Evolutionary conservation across 192 early-diverging fungal species (phyloP), one percentile per base, ranked within the genome.

Genomic region (Coemansia sp.): DNA sequence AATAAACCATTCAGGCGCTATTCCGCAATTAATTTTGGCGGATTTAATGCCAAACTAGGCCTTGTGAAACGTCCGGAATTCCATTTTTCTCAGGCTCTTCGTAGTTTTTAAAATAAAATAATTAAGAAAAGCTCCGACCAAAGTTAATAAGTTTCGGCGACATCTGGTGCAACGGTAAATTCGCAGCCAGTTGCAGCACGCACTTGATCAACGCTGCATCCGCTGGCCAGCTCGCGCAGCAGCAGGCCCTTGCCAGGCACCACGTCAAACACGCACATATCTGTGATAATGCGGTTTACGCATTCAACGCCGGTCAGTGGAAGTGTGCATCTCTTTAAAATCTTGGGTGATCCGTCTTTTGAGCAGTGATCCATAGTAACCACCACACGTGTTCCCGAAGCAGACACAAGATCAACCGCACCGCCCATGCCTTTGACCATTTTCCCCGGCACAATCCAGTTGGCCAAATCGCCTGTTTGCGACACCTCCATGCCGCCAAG

Each of bases 341-440:
- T 91, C 84, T 91, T 91, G 55, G 83, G 85, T 63, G 82, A 80
- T 19, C 88, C 88, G 22, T 83, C 82, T 66, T 88, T 83, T 11
- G 82, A 75, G 49, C 78, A 80, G 53, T 84, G 84, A 21, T 84
- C 85, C 82, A 85, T 86, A 3, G 88, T 90, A 5, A 92, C 88
- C 23, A 90, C 88, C 6, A 92, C 90, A 43, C 82, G 83, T 21
- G 88, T 88, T 48, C 72, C 66, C 1, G 79, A 76, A 12, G 83
- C 85, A 25, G 88, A 84, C 5, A 92, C 88, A n/a, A 92, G 65
- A 58, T 92, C 90, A 86, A 92, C 90, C 5, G 90, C 88, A 12
- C 90, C 88, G 25, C 90, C 90, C 85, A 85, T 87, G 64, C 90
- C 90, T 82, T 90, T 92, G 72, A 92, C 90, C 87, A 90, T 88